Base-by-base conservation (phyloP, 2,329 filamentous ascomycete species). In the Hypomyces rosellus region DNA sequence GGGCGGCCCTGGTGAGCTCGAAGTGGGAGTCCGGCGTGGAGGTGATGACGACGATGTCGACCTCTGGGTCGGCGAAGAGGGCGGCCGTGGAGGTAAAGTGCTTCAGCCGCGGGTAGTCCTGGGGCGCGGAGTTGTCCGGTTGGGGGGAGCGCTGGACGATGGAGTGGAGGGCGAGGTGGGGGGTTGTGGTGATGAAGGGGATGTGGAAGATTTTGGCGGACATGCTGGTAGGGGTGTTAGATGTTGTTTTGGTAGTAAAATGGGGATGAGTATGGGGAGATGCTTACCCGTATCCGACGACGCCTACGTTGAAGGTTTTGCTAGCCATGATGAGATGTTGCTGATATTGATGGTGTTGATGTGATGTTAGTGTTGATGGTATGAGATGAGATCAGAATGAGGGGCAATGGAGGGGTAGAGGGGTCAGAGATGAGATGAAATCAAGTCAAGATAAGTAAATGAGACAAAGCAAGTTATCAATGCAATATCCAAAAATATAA, bases 141-240 rank as follows among this genome's bases (percentile, higher is more conserved):
- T 77, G 80, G 5, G 86, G 86, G 5, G 72, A 80, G 53, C 88
- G 82, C 68, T 93, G 88, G 25, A 92, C 84, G 58, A 93, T 83
- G 55, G 85, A 81, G 63, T 89, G 80, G 16, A 92, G 80, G 47
- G 75, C 82, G 63, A 90, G 76, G 49, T 79, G 72, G 6, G 82
- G 74, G 0, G 84, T 81, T 30, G 77, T 75, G 48, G 73, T 71
- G 68, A 93, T 78, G 69, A 90, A 87, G 55, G 88, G 88, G 63
- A 92, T 89, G 68, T 93, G 88, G 70, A 92, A 93, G 69, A 86
- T 76, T 64, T 90, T 91, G 68, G 88, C 88, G 2, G 78, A 81
- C 46, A 78, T 62, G 64, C 78, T 50, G 50, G 18, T 46, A n/a
- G 20, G 13, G 14, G 9, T 48, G 16, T 20, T 43, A 36, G 1